phyloP scores from a whole-genome alignment of 306 rosid species.

The Pterocarpus santalinus region DNA sequence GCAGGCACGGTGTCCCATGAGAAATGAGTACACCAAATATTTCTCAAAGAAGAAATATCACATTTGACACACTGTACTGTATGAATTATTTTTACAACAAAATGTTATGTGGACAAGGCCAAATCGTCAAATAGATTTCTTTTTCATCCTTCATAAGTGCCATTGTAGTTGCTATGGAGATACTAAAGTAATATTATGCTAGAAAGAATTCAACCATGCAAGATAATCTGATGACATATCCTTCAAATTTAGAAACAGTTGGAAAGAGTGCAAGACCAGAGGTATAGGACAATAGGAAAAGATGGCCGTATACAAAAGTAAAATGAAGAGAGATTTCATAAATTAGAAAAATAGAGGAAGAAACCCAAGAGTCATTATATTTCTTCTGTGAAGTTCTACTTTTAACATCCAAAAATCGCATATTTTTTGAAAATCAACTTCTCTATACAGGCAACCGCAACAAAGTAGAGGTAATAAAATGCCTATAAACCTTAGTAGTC shows the following conservation, averaged over 20 bases:
- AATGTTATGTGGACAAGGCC: neutral
- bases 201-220: conserved; percentile 4
- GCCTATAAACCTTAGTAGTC: neutral
- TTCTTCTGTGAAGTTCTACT: neutral
- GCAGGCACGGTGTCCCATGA: too few species aligned
- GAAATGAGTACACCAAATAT: too few species aligned
- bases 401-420: neutral
- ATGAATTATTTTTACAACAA: conserved; percentile 5
- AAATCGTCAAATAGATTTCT: neutral
- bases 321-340: conserved; percentile 4
- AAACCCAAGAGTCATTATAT: conserved; percentile 6
- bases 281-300: neutral
- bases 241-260: conserved; percentile 14
- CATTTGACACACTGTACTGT: neutral
- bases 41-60: neutral
- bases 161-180: neutral
- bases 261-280: neutral
- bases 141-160: neutral
- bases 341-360: neutral
- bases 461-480: neutral
- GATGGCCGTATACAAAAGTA: neutral
- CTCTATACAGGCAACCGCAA: conserved; percentile 1
- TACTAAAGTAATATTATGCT: neutral
- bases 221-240: conserved; percentile 10
- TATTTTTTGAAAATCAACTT: conserved; percentile 3